Percentiles rank a stretch among this genome's conserved stretches.
Conservation (phyloP, 805 yeast genomes). For the Ascoidea asiatica region DNA sequence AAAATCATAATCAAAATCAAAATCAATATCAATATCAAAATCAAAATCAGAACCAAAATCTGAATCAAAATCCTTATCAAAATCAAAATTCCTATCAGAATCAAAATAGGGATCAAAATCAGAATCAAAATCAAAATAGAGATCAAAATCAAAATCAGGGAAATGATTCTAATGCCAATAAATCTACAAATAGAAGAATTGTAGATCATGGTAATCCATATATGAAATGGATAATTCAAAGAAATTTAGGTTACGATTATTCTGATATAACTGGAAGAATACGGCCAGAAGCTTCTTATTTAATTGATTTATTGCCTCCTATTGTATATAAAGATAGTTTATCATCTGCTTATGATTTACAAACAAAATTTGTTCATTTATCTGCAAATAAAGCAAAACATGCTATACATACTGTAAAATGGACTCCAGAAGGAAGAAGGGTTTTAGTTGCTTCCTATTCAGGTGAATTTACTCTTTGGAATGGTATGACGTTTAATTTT, state of each 20-base stretch:
- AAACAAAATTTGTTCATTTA: conserved; percentile 77
- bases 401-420: conserved; percentile 76
- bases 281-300: conserved; percentile 57
- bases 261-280: conserved; percentile 32
- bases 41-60: too few species aligned
- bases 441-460: conserved; percentile 79
- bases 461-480: conserved; percentile 96
- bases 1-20: too few species aligned
- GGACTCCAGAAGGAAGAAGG: conserved; percentile 96
- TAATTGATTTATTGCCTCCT: conserved; percentile 55
- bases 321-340: conserved; percentile 34
- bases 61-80: too few species aligned
- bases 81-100: background rate
- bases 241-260: conserved; percentile 27
- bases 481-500: conserved; percentile 86
- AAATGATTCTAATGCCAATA: conserved; percentile 8
- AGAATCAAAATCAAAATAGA: background rate
- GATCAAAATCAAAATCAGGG: background rate
- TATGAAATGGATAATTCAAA: conserved; percentile 46
- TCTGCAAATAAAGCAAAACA: conserved; percentile 87
- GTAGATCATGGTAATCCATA: conserved; percentile 68
- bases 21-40: too few species aligned
- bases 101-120: background rate
- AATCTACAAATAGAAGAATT: conserved; percentile 48
- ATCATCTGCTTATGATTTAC: conserved; percentile 46